Percentiles rank a stretch among this genome's conserved stretches.
Conservation (phyloP, 108 stramenopile species). For the Fragilariopsis cylindrus region DNA sequence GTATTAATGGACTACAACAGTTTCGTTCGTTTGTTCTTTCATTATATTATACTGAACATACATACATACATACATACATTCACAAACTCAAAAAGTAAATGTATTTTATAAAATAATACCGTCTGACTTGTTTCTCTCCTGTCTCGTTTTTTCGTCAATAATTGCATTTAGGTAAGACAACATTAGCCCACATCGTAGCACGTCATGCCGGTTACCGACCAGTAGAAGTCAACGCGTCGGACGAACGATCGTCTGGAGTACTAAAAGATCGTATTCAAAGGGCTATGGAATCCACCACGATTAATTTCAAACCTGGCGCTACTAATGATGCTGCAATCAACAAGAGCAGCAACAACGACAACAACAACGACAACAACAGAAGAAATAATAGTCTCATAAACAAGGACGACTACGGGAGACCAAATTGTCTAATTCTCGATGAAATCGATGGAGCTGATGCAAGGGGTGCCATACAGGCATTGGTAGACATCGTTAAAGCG, state of each 20-base stretch:
- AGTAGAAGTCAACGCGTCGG: slow-evolving; percentile 95
- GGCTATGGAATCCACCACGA: slow-evolving; percentile 86
- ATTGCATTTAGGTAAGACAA: slow-evolving; percentile 70
- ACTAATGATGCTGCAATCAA: slow-evolving; percentile 32
- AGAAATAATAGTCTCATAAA: not conserved
- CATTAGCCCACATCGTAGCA: slow-evolving; percentile 92
- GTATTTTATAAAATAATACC: no score
- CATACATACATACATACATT: no score
- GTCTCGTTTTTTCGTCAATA: not conserved
- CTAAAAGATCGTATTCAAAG: slow-evolving; percentile 75
- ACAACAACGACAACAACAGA: slow-evolving; percentile 24
- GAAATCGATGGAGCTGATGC: slow-evolving; percentile 97
- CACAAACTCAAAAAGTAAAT: not conserved
- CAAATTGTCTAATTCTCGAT: slow-evolving; percentile 94
- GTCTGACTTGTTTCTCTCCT: not conserved
- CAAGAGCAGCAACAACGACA: slow-evolving; percentile 32
- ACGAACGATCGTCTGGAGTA: slow-evolving; percentile 90
- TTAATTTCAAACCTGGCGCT: slow-evolving; percentile 36
- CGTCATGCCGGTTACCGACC: slow-evolving; percentile 91
- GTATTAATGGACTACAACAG: not conserved
- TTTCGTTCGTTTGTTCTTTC: not conserved
- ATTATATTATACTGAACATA: not conserved
- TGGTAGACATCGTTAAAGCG: slow-evolving; percentile 88
- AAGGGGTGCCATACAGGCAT: slow-evolving; percentile 69
- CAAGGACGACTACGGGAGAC: slow-evolving; percentile 31